Base-by-base conservation (phyloP, 2,329 filamentous ascomycete species). In the Nothophoma quercina region DNA sequence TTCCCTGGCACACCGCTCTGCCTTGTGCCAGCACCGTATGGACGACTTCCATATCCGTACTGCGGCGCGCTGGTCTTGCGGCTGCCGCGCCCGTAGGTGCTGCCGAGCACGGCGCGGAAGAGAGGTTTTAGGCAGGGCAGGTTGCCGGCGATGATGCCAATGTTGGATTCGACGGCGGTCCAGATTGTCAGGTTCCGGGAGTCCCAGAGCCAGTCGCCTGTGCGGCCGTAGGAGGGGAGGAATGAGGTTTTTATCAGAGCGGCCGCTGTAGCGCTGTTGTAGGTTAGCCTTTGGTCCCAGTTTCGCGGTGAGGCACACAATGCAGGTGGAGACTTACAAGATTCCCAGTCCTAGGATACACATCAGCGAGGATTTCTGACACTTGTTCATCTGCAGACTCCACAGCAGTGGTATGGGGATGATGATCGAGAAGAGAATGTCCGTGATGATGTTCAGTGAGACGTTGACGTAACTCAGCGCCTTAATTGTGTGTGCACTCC, bases 161-260 rank as follows among this genome's bases (percentile, higher is more conserved):
- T 62, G 56, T 75, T 75, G 30, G 75, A 72, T 58, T 81, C 78
- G 25, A 77, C 60, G 42, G 77, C 72, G 40, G 75, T 76, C 78
- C 78, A 80, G 40, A 79, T 73, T 30, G 78, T 81, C 1, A 84
- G 72, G 59, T 79, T 74, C 22, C 77, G 72, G 2, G 71, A 74
- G 63, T 79, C 79, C 56, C 66, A 69, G 41, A 77, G 65, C 56
- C 66, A 69, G 45, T 73, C 70, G 43, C 72, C 77, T 0, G 63
- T 65, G 7, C 63, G 67, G 33, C 79, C 78, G 16, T 68, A 69
- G 13, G 72, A 64, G 7, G 58, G 32, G 16, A 78, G 58, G 56
- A 70, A 74, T 15, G 49, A 61, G 13, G 69, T 57, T 55, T 79
- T 79, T 12, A 77, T 63, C 15, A 79, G 68, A 4, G 76, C 75